Conservation (phyloP, 2,329 filamentous ascomycete species). For the Lanzia echinophila region DNA sequence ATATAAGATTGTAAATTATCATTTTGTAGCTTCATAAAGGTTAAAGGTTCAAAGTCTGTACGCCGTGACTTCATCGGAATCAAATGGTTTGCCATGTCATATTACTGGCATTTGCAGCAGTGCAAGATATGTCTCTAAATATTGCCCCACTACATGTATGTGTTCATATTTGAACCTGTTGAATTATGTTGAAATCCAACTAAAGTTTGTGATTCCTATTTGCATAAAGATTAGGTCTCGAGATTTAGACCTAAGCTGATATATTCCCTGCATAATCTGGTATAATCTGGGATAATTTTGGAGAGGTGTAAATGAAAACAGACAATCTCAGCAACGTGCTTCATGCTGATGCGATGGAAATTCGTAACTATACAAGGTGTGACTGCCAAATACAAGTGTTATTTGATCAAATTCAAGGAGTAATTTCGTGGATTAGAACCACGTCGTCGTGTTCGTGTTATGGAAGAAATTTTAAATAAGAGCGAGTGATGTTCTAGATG, state of each 20-base stretch:
- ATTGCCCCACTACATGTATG: conserved; percentile 8
- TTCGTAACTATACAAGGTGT: not conserved
- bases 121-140: conserved; percentile 1
- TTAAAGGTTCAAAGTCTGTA: not conserved
- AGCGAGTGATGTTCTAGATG: too few relatives aligned
- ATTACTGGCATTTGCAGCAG: not conserved
- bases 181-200: not conserved
- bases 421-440: conserved; percentile 2
- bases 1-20: not conserved
- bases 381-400: not conserved
- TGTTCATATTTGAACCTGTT: conserved; percentile 1
- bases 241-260: not conserved
- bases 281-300: too few relatives aligned
- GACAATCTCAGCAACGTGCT: conserved; percentile 5
- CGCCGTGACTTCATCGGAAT: not conserved
- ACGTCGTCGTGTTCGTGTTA: conserved; percentile 7
- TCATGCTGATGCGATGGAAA: conserved; percentile 2
- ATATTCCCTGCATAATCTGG: too few relatives aligned
- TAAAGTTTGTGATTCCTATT: not conserved
- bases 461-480: too few relatives aligned
- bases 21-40: not conserved
- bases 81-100: not conserved
- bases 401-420: not conserved
- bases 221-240: not conserved
- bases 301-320: not conserved